A percentile compares a stretch with the other conserved stretches of the same genome.
phyloP scores from a whole-genome alignment of 371 early-diverging fungal species.

The Syncephalastrum racemosum region DNA sequence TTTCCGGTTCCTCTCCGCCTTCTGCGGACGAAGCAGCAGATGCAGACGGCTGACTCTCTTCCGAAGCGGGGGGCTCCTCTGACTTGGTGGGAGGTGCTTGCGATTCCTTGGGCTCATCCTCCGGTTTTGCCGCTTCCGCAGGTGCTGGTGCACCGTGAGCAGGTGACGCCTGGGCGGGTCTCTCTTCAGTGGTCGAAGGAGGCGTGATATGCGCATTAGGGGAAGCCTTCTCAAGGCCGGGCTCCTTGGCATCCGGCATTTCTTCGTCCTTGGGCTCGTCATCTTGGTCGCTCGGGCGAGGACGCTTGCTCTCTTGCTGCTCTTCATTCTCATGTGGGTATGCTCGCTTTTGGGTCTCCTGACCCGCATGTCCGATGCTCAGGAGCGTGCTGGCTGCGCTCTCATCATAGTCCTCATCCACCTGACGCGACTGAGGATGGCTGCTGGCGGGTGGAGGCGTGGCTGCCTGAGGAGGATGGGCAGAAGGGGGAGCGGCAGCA shows the following conservation, averaged over 20 bases:
- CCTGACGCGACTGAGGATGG: background rate
- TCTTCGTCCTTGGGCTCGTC: background rate
- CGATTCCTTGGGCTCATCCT: background rate
- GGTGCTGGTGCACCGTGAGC: too few relatives aligned
- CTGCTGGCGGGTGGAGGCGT: slow-evolving; percentile 2
- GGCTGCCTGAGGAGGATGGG: background rate
- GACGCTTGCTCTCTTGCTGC: slow-evolving; percentile 9
- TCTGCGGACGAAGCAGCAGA: background rate
- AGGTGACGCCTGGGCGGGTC: background rate
- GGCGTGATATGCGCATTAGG: too few relatives aligned
- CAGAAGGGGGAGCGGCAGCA: background rate
- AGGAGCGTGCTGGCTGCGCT: slow-evolving; percentile 23
- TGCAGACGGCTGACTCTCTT: too few relatives aligned
- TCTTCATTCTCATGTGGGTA: slow-evolving; percentile 12
- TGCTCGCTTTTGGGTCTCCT: slow-evolving; percentile 14
- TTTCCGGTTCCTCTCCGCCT: slow-evolving; percentile 1
- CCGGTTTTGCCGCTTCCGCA: too few relatives aligned
- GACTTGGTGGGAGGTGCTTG: background rate
- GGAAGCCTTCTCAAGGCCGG: background rate
- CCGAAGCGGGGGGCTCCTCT: background rate
- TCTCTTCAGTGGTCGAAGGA: background rate
- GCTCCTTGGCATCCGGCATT: background rate
- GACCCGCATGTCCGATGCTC: slow-evolving; percentile 17
- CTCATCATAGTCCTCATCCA: slow-evolving; percentile 25
- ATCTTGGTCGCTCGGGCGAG: slow-evolving; percentile 9